phyloP scores from a whole-genome alignment of 495 filamentous ascomycete genomes.

The Coniosporium apollinis region DNA sequence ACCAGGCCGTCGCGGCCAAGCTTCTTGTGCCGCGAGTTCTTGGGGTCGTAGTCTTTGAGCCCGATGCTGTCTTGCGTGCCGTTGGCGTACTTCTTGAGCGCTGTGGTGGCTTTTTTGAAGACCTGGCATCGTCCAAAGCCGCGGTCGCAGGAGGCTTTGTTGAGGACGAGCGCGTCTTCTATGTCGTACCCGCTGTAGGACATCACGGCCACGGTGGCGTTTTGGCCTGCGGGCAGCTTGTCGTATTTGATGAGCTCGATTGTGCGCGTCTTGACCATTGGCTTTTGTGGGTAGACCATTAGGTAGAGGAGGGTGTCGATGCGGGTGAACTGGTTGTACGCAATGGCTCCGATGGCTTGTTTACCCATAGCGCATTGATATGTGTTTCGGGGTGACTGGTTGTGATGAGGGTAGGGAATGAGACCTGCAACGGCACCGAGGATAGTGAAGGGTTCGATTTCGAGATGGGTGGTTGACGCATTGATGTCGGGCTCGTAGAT shows the following conservation, averaged over 20 bases:
- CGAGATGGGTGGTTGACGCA: conserved; percentile 71
- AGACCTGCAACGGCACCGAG: conserved; percentile 93
- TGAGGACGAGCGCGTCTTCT: conserved; percentile 91
- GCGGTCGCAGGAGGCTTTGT: conserved; percentile 85
- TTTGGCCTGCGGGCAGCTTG: conserved; percentile 90
- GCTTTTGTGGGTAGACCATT: conserved; percentile 94
- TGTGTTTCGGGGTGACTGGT: conserved; percentile 96
- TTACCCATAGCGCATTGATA: conserved; percentile 99
- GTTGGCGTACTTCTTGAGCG: conserved; percentile 56
- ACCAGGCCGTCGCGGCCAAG: conserved; percentile 71
- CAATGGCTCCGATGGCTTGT: conserved; percentile 96
- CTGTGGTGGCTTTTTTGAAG: conserved; percentile 37
- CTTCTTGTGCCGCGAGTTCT: conserved; percentile 49
- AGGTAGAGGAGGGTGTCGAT: conserved; percentile 93
- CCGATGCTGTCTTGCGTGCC: conserved; percentile 57
- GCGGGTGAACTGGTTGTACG: conserved; percentile 88
- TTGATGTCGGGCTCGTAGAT: conserved; percentile 72
- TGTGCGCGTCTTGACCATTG: conserved; percentile 89
- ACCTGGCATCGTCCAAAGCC: conserved; percentile 95
- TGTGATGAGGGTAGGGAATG: conserved; percentile 97
- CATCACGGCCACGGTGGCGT: conserved; percentile 96
- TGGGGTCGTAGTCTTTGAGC: conserved; percentile 40
- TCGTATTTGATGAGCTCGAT: conserved; percentile 97
- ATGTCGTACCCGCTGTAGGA: conserved; percentile 99
- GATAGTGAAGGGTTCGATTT: conserved; percentile 96